Evolutionary conservation across 192 early-diverging fungal genomes (phyloP), one percentile per base, ranked within the genome.

Genomic region (Phycomyces nitens): DNA sequence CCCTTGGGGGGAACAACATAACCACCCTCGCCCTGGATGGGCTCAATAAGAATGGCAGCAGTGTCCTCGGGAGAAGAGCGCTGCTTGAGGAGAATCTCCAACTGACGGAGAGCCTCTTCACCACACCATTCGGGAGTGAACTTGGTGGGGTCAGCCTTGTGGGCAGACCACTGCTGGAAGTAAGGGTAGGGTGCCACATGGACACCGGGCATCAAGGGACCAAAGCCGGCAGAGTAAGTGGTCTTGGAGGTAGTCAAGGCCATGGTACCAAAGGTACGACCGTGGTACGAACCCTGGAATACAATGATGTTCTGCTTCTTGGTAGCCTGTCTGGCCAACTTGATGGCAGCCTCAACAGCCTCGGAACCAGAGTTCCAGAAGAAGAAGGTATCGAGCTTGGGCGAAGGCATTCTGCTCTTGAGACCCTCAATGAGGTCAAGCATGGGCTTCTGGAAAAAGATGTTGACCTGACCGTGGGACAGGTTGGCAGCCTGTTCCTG

Each of bases 261-360:
- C 77, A 78, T 78, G 12, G 77, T 72, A 42, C 77, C 77, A 5
- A 78, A 54, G 10, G 77, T 78, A 56, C 77, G 75, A 62, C 77
- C 77, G 26, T 78, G 77, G 29, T 72, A 77, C n/a, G 68, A 72
- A 27, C 77, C 77, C 60, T 72, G 69, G 42, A 78, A 72, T 3
- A 78, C 77, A 39, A 78, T 78, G 40, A 78, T 54, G 42, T 78
- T 78, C n/a, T 74, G 73, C 50, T 76, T 75, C 60, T 74, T 74
- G 20, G 77, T 78, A 16, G 77, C 74, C 11, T 75, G 69, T 51
- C 77, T 56, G 7, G 77, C 77, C 5, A 78, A 24, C 53, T 78
- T 78, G 41, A 78, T 43, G 11, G 74, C 67, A 5, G 74, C 70
- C 47, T 78, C 77, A 20, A 78, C 77, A 26, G 77, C 77, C 52